Base-by-base conservation (phyloP, 352 stramenopile genomes). In the Phytophthora capsici region DNA sequence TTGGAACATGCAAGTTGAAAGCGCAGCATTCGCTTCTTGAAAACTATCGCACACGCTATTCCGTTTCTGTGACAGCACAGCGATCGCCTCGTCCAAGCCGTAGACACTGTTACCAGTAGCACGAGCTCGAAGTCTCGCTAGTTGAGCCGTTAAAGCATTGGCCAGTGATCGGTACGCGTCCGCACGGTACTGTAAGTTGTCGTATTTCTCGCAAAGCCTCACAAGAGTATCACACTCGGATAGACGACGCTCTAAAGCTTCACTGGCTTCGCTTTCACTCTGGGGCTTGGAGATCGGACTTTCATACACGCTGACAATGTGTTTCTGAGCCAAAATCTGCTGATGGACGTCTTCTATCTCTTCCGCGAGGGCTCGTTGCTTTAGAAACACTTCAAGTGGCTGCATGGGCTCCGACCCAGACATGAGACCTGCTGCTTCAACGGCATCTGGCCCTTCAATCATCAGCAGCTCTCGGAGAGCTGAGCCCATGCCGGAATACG, bases 241-340 rank as follows among this genome's bases (percentile, higher is more conserved):
- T 3, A 88, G 63, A 8, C 79, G 67, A 12, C 71, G 61, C 49
- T 90, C 78, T 17, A 70, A 53, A 1, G 26, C 53, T 19, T 57
- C 43, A 10, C 38, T 38, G 43, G 44, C 49, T 44, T 76, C 53
- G 25, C 36, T 26, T 5, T 63, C 57, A 14, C 36, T 75, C 28
- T 63, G 51, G 10, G 55, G 23, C 19, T 72, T 67, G 14, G 56
- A 54, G 6, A 63, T 63, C 23, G 57, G 53, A 23, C 66, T 84
- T 70, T 90, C 78, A 52, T 85, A 90, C 5, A 77, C 79, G 25
- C 63, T 71, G 13, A 88, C 79, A 34, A 88, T 71, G 8, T 75
- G 52, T 17, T 63, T 62, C 45, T 88, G 82, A 1, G 82, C 82
- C 2, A 82, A 36, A 25, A 86, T 74, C 20, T 86, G 72, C 30